Evolutionary conservation across 1,284 basidiomycete species (phyloP).

Genomic region (Phellinidium pouzarii): DNA sequence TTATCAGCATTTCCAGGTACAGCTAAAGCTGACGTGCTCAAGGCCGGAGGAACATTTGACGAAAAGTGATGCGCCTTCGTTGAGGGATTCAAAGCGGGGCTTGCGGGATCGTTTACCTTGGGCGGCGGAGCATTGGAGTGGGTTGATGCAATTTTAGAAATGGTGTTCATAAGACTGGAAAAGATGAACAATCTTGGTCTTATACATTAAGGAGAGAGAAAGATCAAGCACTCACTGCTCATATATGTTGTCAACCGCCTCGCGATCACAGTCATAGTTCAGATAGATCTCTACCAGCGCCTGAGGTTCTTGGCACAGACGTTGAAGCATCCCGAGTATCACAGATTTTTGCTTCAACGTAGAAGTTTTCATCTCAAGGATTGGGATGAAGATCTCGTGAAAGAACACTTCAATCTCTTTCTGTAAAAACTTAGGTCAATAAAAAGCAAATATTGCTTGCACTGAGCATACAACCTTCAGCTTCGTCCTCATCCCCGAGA

Average conservation of each 20-base stretch:
- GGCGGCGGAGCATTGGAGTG: slow-evolving; percentile 49
- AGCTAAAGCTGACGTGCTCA: slow-evolving; percentile 63
- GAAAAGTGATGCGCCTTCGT: slow-evolving; percentile 38
- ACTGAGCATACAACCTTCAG: slow-evolving; percentile 61
- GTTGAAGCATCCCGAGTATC: slow-evolving; percentile 79
- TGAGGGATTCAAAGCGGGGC: slow-evolving; percentile 51
- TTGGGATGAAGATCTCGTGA: slow-evolving; percentile 98
- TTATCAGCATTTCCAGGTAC: slow-evolving; percentile 64
- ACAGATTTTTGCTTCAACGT: slow-evolving; percentile 92
- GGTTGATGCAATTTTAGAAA: slow-evolving; percentile 83
- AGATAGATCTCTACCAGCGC: slow-evolving; percentile 95
- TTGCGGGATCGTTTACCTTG: slow-evolving; percentile 51
- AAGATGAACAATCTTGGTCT: slow-evolving; percentile 1
- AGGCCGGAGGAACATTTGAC: slow-evolving; percentile 47
- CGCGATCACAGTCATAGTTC: slow-evolving; percentile 95
- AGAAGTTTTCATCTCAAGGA: slow-evolving; percentile 96
- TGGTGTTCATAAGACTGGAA: slow-evolving; percentile 81
- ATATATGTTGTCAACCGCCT: slow-evolving; percentile 92
- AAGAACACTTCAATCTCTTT: slow-evolving; percentile 99
- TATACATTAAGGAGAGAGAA: slow-evolving; percentile 9
- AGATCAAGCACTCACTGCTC: slow-evolving; percentile 59
- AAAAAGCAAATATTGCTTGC: background rate
- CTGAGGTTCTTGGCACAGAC: slow-evolving; percentile 90
- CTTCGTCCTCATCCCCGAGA: slow-evolving; percentile 91
- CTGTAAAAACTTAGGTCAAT: slow-evolving; percentile 34